Percentiles rank a stretch among this genome's conserved stretches.
phyloP scores from a whole-genome alignment of 371 early-diverging fungal genomes.

The Mortierella sp. region DNA sequence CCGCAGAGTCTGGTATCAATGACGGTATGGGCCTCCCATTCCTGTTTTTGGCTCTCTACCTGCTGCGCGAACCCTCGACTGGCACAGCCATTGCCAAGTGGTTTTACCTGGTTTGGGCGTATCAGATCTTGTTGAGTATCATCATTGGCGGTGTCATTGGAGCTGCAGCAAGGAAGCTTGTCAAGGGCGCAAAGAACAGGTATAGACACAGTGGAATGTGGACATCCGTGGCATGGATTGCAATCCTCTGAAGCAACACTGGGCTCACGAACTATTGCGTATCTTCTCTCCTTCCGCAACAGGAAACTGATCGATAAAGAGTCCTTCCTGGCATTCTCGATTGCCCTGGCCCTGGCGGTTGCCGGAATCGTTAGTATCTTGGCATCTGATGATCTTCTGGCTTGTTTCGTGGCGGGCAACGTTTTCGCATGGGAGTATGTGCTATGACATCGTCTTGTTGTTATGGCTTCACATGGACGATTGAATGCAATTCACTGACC shows the following conservation, averaged over 20 bases:
- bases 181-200: constrained; percentile 77
- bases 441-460: too few relatives aligned
- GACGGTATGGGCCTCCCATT: constrained; percentile 87
- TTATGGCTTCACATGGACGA: too few relatives aligned
- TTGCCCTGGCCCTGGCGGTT: constrained; percentile 86
- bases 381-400: constrained; percentile 90
- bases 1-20: constrained; percentile 72
- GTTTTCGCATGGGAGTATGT: constrained; percentile 83
- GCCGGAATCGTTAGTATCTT: constrained; percentile 82
- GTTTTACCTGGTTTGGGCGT: constrained; percentile 76
- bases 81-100: constrained; percentile 78
- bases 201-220: too few relatives aligned
- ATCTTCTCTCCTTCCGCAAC: too few relatives aligned
- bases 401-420: constrained; percentile 92
- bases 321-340: constrained; percentile 83
- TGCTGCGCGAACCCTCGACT: constrained; percentile 64
- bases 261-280: too few relatives aligned
- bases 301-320: constrained; percentile 90
- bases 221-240: too few relatives aligned
- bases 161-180: constrained; percentile 69
- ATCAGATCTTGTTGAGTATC: constrained; percentile 79
- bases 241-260: too few relatives aligned
- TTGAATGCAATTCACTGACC: too few relatives aligned
- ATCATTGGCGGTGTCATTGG: constrained; percentile 87
- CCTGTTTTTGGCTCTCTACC: constrained; percentile 78